Evolutionary conservation across 2,329 filamentous ascomycete species (phyloP), one percentile per base, ranked within the genome.

Genomic region (Epichloe amarillans): DNA sequence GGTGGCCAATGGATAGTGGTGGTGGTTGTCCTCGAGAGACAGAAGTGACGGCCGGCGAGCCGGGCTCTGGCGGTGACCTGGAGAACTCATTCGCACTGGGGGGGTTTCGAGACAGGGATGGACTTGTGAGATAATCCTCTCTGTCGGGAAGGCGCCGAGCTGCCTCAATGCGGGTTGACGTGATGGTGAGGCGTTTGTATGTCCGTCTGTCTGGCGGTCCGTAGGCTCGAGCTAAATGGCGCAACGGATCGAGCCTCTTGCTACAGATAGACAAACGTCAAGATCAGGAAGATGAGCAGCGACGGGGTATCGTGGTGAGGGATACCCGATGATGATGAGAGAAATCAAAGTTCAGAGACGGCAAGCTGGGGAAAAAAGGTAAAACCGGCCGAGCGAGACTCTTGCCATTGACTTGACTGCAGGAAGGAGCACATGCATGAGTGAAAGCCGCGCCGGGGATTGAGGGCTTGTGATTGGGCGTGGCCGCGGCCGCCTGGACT

Each of bases 1-100:
- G 12, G 67, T 69, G 37, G 60, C 62, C 44, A 69, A 55, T 15
- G 62, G 60, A 26, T 61, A 65, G 44, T 64, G 56, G 43, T 59
- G 55, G 35, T 55, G 60, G 38, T 54, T 60, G 43, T 69, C 65
- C 15, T 67, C 65, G 46, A 56, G 58, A n/a, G 58, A 59, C 44
- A 65, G 58, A 35, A 65, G 57, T 23, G 64, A 67, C 46, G 62
- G 62, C 46, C 62, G 60, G 19, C 64, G 64, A 47, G 57, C 39
- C 41, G 55, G 52, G 49, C 58, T 61, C 47, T 56, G 50, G n/a
- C 57, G 55, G 43, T 57, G 56, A 50, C 55, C 56, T 17, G 62
- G 59, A n/a, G 64, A 64, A 50, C 55, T 63, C 61, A 65, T 66
- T 47, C 11, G 35, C 33, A 17, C 21, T 5, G 40, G 17, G 19